These are phyloP conservation scores for Talaromyces sp. DNA, from an alignment of 2,329 filamentous ascomycete species.

Conservation along the genomic window DNA sequence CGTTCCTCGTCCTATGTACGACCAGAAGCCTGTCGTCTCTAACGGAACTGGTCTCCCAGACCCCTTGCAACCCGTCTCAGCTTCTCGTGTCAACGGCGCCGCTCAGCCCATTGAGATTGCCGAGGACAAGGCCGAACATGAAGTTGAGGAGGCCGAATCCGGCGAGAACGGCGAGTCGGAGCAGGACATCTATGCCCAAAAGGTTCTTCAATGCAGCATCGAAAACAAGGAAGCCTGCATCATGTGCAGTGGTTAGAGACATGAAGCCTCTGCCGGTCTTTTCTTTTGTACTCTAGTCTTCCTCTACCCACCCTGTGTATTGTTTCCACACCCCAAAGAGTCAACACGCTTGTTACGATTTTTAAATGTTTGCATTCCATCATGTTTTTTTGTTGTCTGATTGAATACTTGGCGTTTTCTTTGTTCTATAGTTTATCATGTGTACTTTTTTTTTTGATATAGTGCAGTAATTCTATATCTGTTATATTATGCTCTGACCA, in stretches of 20 bases:
- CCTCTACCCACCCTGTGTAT: not conserved
- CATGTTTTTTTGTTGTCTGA: not conserved
- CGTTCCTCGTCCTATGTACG: slow-evolving; percentile 65
- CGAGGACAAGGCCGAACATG: slow-evolving; percentile 60
- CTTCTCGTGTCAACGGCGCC: slow-evolving; percentile 51
- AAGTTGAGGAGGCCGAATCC: slow-evolving; percentile 66
- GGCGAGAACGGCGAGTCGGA: slow-evolving; percentile 71
- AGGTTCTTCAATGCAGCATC: slow-evolving; percentile 89
- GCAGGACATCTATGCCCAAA: slow-evolving; percentile 91
- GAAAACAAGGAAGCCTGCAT: slow-evolving; percentile 92
- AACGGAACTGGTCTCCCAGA: slow-evolving; percentile 45
- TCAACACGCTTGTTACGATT: slow-evolving; percentile 13
- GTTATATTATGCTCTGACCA: not conserved
- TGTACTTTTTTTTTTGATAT: slow-evolving; percentile 3
- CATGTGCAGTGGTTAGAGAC: slow-evolving; percentile 84
- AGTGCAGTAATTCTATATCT: slow-evolving; percentile 5
- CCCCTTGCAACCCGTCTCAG: slow-evolving; percentile 31
- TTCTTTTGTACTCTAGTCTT: slow-evolving; percentile 10
- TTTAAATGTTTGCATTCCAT: slow-evolving; percentile 8
- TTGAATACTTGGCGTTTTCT: slow-evolving; percentile 4
- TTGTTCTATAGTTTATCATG: slow-evolving; percentile 4
- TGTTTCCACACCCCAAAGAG: not conserved
- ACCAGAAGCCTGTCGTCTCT: slow-evolving; percentile 46
- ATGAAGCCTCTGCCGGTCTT: not conserved
- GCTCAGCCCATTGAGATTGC: slow-evolving; percentile 54